These are phyloP conservation scores for Tarenaya hassleriana DNA, from an alignment of 345 rosid species.

Conservation along the genomic window DNA sequence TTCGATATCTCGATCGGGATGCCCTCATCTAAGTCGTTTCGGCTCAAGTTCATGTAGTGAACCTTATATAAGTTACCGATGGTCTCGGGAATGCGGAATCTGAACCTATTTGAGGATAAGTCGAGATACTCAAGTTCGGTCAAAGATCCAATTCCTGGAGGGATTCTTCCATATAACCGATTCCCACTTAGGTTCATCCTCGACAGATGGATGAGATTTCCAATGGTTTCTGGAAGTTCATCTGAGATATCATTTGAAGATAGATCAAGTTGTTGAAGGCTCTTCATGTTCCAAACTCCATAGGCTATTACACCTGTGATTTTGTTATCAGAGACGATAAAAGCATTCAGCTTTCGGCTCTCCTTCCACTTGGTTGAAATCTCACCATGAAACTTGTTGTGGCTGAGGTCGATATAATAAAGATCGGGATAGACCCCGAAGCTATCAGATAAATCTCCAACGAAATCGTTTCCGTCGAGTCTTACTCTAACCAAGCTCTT, in stretches of 20 bases:
- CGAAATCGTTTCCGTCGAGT: constrained; percentile 28
- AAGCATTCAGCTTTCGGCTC: constrained; percentile 29
- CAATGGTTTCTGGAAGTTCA: too few relatives aligned
- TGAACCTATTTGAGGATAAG: constrained; percentile 31
- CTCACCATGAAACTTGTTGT: constrained; percentile 34
- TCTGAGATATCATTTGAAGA: constrained; percentile 27
- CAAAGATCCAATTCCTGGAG: constrained; percentile 24
- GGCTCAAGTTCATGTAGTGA: constrained; percentile 29
- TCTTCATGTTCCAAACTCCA: constrained; percentile 29
- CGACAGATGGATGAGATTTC: too few relatives aligned
- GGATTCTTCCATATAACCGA: too few relatives aligned
- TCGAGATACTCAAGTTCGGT: constrained; percentile 23
- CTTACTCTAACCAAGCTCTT: constrained; percentile 35
- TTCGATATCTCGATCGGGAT: constrained; percentile 31
- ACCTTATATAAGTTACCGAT: constrained; percentile 19
- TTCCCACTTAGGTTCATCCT: too few relatives aligned
- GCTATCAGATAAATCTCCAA: constrained; percentile 33
- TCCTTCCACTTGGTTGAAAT: constrained; percentile 33
- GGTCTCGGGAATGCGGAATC: constrained; percentile 16
- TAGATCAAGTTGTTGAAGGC: constrained; percentile 22
- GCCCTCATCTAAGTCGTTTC: constrained; percentile 22
- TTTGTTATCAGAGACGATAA: constrained; percentile 26
- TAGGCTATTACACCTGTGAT: constrained; percentile 33
- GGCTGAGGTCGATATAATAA: constrained; percentile 32
- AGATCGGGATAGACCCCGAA: constrained; percentile 35